phyloP scores from a whole-genome alignment of 2,329 filamentous ascomycete species.

The Sporothrix inflata region DNA sequence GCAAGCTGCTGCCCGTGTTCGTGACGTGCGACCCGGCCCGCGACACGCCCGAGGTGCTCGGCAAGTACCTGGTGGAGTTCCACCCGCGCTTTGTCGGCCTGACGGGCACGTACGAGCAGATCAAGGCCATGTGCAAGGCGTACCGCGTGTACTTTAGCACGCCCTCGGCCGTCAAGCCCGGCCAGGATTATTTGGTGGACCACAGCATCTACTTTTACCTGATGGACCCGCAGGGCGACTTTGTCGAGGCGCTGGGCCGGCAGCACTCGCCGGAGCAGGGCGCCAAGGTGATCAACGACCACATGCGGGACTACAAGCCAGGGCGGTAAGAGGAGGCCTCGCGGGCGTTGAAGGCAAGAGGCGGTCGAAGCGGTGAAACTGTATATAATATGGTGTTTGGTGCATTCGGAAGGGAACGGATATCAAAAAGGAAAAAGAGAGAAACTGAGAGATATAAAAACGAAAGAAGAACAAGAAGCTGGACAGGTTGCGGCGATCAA shows the following conservation, averaged over 20 bases:
- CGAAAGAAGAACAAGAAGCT: not conserved
- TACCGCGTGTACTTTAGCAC: conserved; percentile 98
- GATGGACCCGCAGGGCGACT: conserved; percentile 98
- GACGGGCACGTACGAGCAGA: conserved; percentile 90
- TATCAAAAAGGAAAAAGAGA: not conserved
- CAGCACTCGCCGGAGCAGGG: conserved; percentile 91
- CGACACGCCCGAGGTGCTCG: conserved; percentile 82
- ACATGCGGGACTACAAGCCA: conserved; percentile 68
- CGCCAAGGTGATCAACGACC: conserved; percentile 79
- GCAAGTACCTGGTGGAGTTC: conserved; percentile 87
- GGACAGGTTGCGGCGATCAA: conserved; percentile 14
- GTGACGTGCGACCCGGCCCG: conserved; percentile 94
- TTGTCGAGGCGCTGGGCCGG: conserved; percentile 92
- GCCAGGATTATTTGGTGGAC: conserved; percentile 96
- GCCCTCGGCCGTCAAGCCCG: conserved; percentile 81
- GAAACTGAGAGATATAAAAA: not conserved
- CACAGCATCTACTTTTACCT: conserved; percentile 99
- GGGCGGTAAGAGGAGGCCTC: not conserved
- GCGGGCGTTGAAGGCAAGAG: not conserved
- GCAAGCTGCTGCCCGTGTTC: conserved; percentile 75
- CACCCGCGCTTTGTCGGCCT: conserved; percentile 83
- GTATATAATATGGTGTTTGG: conserved; percentile 11
- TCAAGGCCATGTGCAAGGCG: conserved; percentile 91
- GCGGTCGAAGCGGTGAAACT: not conserved
- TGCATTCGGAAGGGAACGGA: conserved; percentile 6